These are phyloP conservation scores for Leishmania mexicana DNA, from an alignment of 208 protist species.

Conservation along the genomic window DNA sequence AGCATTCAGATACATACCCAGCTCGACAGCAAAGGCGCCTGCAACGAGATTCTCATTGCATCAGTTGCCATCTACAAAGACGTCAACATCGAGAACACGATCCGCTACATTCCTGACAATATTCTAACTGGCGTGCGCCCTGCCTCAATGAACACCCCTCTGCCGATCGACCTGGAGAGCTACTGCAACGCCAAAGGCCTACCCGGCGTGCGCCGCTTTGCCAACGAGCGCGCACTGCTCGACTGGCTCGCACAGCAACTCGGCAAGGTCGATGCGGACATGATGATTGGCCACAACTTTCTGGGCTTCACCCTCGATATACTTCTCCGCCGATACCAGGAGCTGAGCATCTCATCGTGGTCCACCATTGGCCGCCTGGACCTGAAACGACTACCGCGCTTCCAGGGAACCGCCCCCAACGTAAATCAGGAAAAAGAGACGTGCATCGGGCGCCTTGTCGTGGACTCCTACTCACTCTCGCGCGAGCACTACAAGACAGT, in stretches of 20 bases:
- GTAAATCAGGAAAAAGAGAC: constrained; percentile 79
- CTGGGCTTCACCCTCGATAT: constrained; percentile 97
- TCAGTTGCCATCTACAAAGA: constrained; percentile 82
- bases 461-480: constrained; percentile 94
- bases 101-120: constrained; percentile 40
- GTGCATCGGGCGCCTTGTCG: constrained; percentile 94
- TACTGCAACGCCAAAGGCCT: constrained; percentile 77
- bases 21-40: constrained; percentile 63
- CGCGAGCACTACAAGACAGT: constrained; percentile 93
- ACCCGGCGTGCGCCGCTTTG: constrained; percentile 50
- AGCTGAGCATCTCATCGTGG: constrained; percentile 90
- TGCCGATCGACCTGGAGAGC: constrained; percentile 85
- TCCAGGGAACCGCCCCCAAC: constrained; percentile 18
- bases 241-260: constrained; percentile 81
- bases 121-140: constrained; percentile 69
- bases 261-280: constrained; percentile 92
- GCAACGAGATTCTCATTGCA: constrained; percentile 93
- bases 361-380: constrained; percentile 90
- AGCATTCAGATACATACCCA: constrained; percentile 92
- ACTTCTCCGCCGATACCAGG: constrained; percentile 94
- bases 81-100: constrained; percentile 74
- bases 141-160: constrained; percentile 27
- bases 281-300: constrained; percentile 98
- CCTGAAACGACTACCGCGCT: constrained; percentile 79
- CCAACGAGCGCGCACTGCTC: constrained; percentile 84